Evolutionary conservation across 345 rosid genomes (phyloP), one percentile per base, ranked within the genome.

Genomic region (Populus nigra): DNA sequence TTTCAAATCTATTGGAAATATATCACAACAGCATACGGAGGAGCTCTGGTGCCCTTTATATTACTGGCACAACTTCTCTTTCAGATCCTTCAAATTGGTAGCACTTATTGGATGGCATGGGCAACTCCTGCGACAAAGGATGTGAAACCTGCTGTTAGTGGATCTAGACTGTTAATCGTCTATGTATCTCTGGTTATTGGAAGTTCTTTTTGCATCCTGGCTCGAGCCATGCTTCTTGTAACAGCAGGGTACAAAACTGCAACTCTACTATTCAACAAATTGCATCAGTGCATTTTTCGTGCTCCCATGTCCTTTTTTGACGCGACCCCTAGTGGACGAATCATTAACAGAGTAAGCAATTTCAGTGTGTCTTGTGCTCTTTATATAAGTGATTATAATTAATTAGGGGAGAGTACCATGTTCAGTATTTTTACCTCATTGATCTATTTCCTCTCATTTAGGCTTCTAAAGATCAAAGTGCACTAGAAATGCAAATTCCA

Each of bases 61-160:
- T 69, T 93, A 72, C 66, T 90, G 5, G 88, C 85, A 5, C 91
- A 88, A n/a, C 77, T 87, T 76, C 72, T 88, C 63, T 90, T 88
- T 80, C 91, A 85, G 86, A 27, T 82, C 41, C 89, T 90, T 75
- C 88, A 87, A 79, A 89, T 92, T 31, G 88, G 89, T 25, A 89
- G 92, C 91, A 90, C 89, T 78, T 90, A 89, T 79, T 91, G 97
- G 98, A 92, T 92, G 91, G 88, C 98, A 20, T 88, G 90, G 97
- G 97, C 87, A 72, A 88, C 92, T 76, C 92, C 94, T 0, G 81
- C 79, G 76, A 84, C 93, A 2, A 82, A 85, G 72, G 91, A 85
- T 69, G 77, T 71, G 13, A 86, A 89, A 72, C 87, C 91, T 67
- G 49, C 73, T 10, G 91, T 88, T 49, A 59, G 78, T 23, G 87